Percentiles rank a stretch among this genome's conserved stretches.
These are phyloP conservation scores for Aquilaria sinensis DNA, from an alignment of 345 rosid species.

Conservation along the genomic window DNA sequence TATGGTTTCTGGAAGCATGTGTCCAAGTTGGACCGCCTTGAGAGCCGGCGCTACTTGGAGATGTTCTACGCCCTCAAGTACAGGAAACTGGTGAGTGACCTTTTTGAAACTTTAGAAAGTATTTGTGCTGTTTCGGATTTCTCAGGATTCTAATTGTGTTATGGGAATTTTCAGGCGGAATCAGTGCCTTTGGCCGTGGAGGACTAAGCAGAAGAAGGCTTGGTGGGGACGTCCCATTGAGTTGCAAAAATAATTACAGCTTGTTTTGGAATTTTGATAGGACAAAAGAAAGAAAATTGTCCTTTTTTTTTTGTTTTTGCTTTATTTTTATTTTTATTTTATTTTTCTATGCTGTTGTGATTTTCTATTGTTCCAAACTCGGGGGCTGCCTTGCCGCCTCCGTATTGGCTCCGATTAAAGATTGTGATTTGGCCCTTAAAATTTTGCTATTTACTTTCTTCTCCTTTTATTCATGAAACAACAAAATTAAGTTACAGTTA, in stretches of 20 bases:
- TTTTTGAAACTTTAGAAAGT: neutral
- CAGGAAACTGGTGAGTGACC: conserved; percentile 55
- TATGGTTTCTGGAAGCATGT: conserved; percentile 97
- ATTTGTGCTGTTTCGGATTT: neutral
- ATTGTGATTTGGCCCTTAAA: no score
- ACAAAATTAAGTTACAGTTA: no score
- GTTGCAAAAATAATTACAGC: conserved; percentile 16
- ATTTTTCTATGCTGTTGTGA: neutral
- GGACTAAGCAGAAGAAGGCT: conserved; percentile 13
- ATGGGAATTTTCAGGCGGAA: conserved; percentile 48
- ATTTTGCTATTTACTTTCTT: no score
- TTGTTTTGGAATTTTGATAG: conserved; percentile 10
- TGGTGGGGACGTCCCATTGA: neutral
- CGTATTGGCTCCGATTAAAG: neutral
- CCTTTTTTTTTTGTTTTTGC: neutral
- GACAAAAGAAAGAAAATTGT: neutral
- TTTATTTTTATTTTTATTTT: neutral
- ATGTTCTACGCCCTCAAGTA: conserved; percentile 90
- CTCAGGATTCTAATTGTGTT: neutral
- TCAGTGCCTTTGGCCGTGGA: conserved; percentile 64
- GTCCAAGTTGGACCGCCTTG: conserved; percentile 80
- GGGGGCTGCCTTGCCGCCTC: conserved; percentile 15
- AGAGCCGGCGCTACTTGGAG: conserved; percentile 88
- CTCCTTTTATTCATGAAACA: no score
- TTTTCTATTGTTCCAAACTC: conserved; percentile 11